These are phyloP conservation scores for Irpex lacteus DNA, from an alignment of 1,284 basidiomycete species.

Conservation along the genomic window DNA sequence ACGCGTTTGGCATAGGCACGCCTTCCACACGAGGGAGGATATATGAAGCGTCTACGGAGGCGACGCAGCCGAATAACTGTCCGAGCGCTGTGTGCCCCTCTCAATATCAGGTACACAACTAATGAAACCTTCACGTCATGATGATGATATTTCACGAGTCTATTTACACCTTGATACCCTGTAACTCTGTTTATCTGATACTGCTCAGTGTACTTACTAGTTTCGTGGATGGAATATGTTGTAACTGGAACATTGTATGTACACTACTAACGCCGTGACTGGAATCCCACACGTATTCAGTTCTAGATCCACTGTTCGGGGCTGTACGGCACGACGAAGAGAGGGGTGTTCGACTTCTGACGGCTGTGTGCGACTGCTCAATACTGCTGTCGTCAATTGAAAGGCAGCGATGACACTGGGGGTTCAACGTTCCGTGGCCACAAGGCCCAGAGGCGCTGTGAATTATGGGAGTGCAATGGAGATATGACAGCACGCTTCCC, in stretches of 20 bases:
- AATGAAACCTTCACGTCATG: not conserved
- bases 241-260: not conserved
- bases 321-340: not conserved
- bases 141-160: slow-evolving; percentile 1
- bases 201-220: not conserved
- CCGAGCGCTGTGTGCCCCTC: not conserved
- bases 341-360: not conserved
- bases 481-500: not conserved
- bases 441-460: slow-evolving; percentile 1
- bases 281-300: not conserved
- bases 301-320: not conserved
- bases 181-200: not conserved
- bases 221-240: not conserved
- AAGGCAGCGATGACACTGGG: not conserved
- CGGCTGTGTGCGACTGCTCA: not conserved
- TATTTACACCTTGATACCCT: not conserved
- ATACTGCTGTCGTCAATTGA: not conserved
- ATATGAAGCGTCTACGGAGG: slow-evolving; percentile 1
- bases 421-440: not conserved
- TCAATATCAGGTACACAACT: not conserved
- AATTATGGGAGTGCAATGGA: not conserved
- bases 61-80: not conserved
- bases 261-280: not conserved
- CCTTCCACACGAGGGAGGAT: slow-evolving; percentile 16
- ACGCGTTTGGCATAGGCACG: slow-evolving; percentile 10